Conservation (phyloP, 2,329 filamentous ascomycete genomes). For the Beauveria asiatica region DNA sequence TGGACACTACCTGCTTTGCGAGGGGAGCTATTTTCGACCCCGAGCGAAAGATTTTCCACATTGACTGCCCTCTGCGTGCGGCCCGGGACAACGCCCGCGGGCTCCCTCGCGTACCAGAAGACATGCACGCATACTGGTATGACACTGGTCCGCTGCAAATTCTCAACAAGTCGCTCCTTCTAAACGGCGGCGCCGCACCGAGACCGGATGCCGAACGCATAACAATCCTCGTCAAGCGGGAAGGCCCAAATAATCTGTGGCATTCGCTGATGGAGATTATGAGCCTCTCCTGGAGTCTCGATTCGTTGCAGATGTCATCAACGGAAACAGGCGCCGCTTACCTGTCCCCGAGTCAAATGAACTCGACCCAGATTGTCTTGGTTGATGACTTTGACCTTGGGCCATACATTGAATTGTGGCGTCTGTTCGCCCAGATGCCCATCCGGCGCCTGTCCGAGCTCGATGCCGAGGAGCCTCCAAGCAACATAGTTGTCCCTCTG, state of each 20-base stretch:
- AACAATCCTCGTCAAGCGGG: conserved; percentile 25
- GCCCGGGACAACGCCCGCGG: background rate
- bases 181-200: background rate
- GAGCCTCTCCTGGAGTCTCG: conserved; percentile 24
- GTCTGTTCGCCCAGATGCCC: conserved; percentile 23
- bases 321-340: conserved; percentile 13
- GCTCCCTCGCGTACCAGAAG: background rate
- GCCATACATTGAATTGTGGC: conserved; percentile 30
- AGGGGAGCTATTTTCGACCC: conserved; percentile 3
- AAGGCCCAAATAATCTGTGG: conserved; percentile 26
- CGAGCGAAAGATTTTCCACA: background rate
- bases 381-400: conserved; percentile 26
- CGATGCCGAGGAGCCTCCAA: conserved; percentile 8
- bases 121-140: conserved; percentile 22
- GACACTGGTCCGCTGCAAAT: conserved; percentile 21
- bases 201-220: background rate
- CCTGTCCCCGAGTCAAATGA: conserved; percentile 15
- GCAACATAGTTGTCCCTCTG: conserved; percentile 30
- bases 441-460: conserved; percentile 22
- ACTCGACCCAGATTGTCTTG: conserved; percentile 26
- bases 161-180: conserved; percentile 15
- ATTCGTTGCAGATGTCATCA: conserved; percentile 23
- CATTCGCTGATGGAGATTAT: conserved; percentile 28
- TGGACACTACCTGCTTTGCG: conserved; percentile 10
- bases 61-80: conserved; percentile 2